phyloP scores from a whole-genome alignment of 2,329 filamentous ascomycete genomes.

The Nemania sp. region DNA sequence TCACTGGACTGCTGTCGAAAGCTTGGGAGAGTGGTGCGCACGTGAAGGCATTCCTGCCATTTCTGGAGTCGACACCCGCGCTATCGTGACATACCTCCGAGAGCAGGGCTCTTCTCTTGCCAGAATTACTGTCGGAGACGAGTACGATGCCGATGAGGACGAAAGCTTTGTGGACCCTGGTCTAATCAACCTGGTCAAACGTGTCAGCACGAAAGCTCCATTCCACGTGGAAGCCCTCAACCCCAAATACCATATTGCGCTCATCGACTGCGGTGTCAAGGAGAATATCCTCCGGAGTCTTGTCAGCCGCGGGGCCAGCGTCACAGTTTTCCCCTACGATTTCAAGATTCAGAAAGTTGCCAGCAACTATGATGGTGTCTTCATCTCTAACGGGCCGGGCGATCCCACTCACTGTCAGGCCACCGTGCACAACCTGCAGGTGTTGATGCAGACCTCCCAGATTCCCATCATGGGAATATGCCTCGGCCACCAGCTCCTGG shows the following conservation, averaged over 20 bases:
- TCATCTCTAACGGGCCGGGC: slow-evolving; percentile 98
- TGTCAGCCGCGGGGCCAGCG: slow-evolving; percentile 85
- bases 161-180: slow-evolving; percentile 94
- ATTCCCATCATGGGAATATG: slow-evolving; percentile 98
- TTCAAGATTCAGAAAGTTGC: slow-evolving; percentile 98
- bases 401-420: slow-evolving; percentile 96
- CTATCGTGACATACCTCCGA: slow-evolving; percentile 91
- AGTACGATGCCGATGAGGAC: slow-evolving; percentile 98
- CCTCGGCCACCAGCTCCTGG: slow-evolving; percentile 93
- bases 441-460: slow-evolving; percentile 87
- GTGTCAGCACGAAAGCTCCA: slow-evolving; percentile 96
- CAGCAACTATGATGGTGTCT: slow-evolving; percentile 96
- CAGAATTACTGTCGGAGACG: slow-evolving; percentile 91
- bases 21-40: slow-evolving; percentile 89
- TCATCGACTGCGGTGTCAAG: slow-evolving; percentile 98
- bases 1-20: slow-evolving; percentile 98
- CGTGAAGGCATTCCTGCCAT: slow-evolving; percentile 95
- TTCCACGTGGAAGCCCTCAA: slow-evolving; percentile 89
- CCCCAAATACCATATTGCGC: slow-evolving; percentile 85
- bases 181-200: slow-evolving; percentile 94
- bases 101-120: slow-evolving; percentile 97
- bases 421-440: slow-evolving; percentile 88
- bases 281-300: slow-evolving; percentile 98
- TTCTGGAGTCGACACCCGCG: slow-evolving; percentile 94
- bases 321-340: slow-evolving; percentile 94